phyloP scores from a whole-genome alignment of 805 yeast genomes.

The Isabelozyma gotoi region DNA sequence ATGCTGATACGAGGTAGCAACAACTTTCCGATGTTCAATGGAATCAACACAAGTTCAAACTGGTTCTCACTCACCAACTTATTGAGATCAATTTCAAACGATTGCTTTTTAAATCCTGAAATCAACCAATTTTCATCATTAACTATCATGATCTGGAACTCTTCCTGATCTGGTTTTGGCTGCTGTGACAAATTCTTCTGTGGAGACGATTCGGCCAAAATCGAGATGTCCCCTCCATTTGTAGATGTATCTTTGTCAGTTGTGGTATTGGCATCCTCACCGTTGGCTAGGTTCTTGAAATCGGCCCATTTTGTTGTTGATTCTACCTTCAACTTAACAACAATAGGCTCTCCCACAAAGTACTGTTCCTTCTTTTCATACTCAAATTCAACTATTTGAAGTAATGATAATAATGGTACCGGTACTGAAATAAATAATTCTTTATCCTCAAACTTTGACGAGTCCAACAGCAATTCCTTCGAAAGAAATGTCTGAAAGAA shows the following conservation, averaged over 20 bases:
- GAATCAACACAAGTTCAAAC: slow-evolving; percentile 56
- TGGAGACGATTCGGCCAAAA: slow-evolving; percentile 26
- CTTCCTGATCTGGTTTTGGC: slow-evolving; percentile 8
- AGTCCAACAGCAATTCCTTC: neutral
- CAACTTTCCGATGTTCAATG: slow-evolving; percentile 74
- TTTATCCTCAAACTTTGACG: slow-evolving; percentile 3
- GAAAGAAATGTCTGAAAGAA: neutral
- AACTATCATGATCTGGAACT: slow-evolving; percentile 47
- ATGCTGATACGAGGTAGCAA: slow-evolving; percentile 60
- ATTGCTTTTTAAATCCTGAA: slow-evolving; percentile 64
- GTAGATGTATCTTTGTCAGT: neutral
- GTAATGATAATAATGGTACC: slow-evolving; percentile 57
- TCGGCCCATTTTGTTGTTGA: slow-evolving; percentile 47
- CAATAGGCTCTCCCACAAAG: slow-evolving; percentile 65
- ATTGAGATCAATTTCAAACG: slow-evolving; percentile 39
- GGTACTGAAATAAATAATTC: slow-evolving; percentile 55
- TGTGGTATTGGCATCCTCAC: slow-evolving; percentile 1
- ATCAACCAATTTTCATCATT: slow-evolving; percentile 77
- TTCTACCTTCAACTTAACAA: slow-evolving; percentile 39
- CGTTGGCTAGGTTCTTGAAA: too few relatives aligned
- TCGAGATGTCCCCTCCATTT: slow-evolving; percentile 8
- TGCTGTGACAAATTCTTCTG: neutral
- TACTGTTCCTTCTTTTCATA: slow-evolving; percentile 43
- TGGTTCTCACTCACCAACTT: slow-evolving; percentile 8
- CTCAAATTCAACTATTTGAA: slow-evolving; percentile 55